These are phyloP conservation scores for Blastocystis sp. DNA, from an alignment of 352 stramenopile genomes.

Conservation along the genomic window DNA sequence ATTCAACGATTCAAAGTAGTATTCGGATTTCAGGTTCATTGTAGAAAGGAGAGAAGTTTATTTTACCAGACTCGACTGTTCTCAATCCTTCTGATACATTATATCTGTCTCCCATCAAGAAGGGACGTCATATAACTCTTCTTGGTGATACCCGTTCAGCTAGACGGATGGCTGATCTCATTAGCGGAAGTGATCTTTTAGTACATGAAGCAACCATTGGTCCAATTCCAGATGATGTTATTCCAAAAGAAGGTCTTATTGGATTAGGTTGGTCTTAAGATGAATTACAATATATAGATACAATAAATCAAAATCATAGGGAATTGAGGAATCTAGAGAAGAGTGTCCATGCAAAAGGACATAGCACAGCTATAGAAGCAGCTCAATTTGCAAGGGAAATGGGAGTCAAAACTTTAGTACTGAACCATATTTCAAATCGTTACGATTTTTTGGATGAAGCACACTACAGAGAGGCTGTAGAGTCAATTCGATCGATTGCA, in stretches of 20 bases:
- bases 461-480: background rate
- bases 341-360: constrained; percentile 23
- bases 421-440: constrained; percentile 60
- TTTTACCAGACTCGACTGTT: background rate
- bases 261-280: background rate
- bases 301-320: background rate
- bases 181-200: constrained; percentile 11
- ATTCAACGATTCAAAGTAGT: constrained; percentile 33
- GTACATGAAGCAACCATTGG: constrained; percentile 51
- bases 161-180: constrained; percentile 1
- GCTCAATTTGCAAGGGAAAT: constrained; percentile 8
- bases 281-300: background rate
- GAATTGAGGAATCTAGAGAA: background rate
- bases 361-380: constrained; percentile 38
- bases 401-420: background rate
- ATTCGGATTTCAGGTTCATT: background rate
- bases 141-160: background rate
- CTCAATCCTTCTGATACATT: background rate
- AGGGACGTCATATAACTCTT: background rate
- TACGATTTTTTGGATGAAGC: constrained; percentile 36
- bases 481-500: background rate
- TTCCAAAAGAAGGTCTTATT: background rate
- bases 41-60: background rate
- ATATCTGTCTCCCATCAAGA: background rate
- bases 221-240: background rate